Conservation (phyloP, 768 basidiomycete species). For the Lepiota venenata region DNA sequence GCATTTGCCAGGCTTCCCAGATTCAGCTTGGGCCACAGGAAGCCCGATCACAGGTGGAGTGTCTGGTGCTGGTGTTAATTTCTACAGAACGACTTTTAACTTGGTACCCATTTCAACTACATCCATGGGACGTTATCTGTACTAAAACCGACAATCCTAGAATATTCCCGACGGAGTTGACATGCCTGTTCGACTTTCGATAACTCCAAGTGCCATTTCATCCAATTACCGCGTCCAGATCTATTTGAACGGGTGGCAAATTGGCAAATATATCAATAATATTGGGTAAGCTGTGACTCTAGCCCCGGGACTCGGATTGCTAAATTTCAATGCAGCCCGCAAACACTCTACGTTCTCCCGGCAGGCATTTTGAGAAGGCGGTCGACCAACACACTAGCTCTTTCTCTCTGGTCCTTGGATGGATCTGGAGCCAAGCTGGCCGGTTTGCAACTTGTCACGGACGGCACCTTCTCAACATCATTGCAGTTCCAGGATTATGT, state of each 20-base stretch:
- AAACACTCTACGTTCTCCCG: conserved; percentile 48
- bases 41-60: conserved; percentile 51
- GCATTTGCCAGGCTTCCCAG: conserved; percentile 77
- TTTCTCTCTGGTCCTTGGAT: conserved; percentile 50
- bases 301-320: neutral
- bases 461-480: conserved; percentile 40
- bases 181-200: conserved; percentile 41
- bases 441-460: conserved; percentile 38
- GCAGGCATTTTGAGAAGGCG: conserved; percentile 40
- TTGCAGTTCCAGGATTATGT: conserved; percentile 37
- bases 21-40: conserved; percentile 44
- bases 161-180: conserved; percentile 37
- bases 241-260: conserved; percentile 50
- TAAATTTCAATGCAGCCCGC: conserved; percentile 27
- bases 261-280: conserved; percentile 53
- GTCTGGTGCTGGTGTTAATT: conserved; percentile 67
- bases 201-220: conserved; percentile 38
- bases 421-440: conserved; percentile 36
- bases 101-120: conserved; percentile 21
- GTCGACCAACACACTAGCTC: conserved; percentile 42
- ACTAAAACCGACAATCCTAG: conserved; percentile 16
- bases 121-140: neutral
- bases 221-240: conserved; percentile 49
- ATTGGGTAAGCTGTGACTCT: conserved; percentile 33
- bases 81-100: conserved; percentile 72